Percentiles rank a stretch among this genome's conserved stretches.
These are phyloP conservation scores for Amaranthus hypochondriacus DNA, from an alignment of 148 eudicot species.

Conservation along the genomic window DNA sequence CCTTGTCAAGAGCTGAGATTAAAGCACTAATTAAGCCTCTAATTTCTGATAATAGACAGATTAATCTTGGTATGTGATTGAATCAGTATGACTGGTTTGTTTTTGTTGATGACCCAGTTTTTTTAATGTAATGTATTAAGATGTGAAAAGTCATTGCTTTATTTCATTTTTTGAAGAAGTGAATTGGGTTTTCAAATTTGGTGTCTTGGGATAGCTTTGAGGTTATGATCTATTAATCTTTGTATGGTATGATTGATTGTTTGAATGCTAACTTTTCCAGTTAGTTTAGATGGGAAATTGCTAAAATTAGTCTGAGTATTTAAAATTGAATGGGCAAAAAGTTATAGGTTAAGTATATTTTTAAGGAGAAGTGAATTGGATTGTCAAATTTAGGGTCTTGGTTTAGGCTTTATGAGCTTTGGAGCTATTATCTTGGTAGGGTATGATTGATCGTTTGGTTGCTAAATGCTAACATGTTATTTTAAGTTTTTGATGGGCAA, in stretches of 20 bases:
- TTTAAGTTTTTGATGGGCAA: too few relatives aligned
- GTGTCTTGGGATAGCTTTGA: background rate
- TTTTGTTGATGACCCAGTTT: too few relatives aligned
- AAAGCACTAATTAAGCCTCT: conserved; percentile 47
- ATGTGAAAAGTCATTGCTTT: background rate
- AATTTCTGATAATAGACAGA: conserved; percentile 47
- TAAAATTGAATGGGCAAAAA: too few relatives aligned
- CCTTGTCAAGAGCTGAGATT: conserved; percentile 58
- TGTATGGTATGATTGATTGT: background rate
- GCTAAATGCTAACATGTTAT: too few relatives aligned
- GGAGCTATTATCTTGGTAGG: background rate
- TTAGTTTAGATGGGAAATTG: background rate
- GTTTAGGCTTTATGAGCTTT: background rate
- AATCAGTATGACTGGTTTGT: too few relatives aligned
- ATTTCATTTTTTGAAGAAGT: background rate
- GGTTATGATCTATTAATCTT: background rate
- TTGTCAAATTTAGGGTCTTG: background rate
- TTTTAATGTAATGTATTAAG: background rate
- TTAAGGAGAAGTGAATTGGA: background rate
- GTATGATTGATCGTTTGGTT: too few relatives aligned
- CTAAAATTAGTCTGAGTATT: too few relatives aligned
- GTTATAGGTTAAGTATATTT: too few relatives aligned
- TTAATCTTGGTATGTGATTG: conserved; percentile 46
- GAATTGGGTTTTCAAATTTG: background rate
- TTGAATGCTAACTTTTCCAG: background rate